phyloP scores from a whole-genome alignment of 2,329 filamentous ascomycete genomes.

The Beauveria pseudobassiana region DNA sequence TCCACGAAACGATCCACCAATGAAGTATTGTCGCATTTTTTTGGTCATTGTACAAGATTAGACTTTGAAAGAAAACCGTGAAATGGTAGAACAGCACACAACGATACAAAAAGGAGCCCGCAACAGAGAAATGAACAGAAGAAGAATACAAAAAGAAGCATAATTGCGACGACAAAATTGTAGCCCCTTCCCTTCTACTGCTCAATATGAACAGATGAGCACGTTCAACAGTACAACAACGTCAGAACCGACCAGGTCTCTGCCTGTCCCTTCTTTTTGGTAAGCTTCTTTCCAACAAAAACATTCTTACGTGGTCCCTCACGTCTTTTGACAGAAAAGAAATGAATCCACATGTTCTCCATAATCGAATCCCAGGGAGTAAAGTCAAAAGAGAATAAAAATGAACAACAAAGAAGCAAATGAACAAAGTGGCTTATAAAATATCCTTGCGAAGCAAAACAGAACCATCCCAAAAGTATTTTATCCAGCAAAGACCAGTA shows the following conservation, averaged over 20 bases:
- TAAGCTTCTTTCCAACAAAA: slow-evolving; percentile 3
- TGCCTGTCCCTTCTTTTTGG: neutral
- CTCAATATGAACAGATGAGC: neutral
- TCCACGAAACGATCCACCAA: neutral
- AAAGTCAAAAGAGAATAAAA: slow-evolving; percentile 14
- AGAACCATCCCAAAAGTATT: slow-evolving; percentile 8
- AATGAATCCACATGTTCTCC: neutral
- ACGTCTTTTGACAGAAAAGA: slow-evolving; percentile 1
- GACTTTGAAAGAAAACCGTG: slow-evolving; percentile 4
- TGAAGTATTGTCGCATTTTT: neutral
- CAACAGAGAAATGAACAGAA: neutral
- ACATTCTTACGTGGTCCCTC: neutral
- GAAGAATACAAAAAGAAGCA: neutral
- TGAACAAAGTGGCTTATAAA: neutral
- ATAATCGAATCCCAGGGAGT: neutral
- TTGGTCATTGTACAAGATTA: slow-evolving; percentile 8
- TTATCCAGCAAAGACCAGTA: slow-evolving; percentile 10
- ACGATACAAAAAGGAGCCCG: neutral
- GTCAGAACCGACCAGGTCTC: neutral
- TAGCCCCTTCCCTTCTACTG: neutral
- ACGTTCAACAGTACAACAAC: neutral
- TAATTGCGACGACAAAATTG: neutral
- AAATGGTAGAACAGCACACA: neutral
- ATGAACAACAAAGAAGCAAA: neutral
- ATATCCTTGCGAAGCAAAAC: neutral